A percentile compares a stretch with the other conserved stretches of the same genome.
Conservation (phyloP, 2,329 filamentous ascomycete species). For the Calonectria pseudoreteaudii region DNA sequence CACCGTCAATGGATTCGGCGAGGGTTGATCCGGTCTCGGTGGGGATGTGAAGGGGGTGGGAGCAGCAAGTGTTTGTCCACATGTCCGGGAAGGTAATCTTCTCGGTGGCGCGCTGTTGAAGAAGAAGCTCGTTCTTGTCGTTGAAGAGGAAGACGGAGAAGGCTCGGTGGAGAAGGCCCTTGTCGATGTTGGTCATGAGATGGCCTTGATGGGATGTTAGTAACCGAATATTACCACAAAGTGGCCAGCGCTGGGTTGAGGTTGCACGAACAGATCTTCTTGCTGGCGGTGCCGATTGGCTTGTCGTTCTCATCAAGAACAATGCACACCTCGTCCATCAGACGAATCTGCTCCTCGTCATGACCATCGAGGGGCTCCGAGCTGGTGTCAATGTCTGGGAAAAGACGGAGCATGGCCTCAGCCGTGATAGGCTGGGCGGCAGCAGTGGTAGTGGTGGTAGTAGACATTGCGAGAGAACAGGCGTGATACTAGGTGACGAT, state of each 20-base stretch:
- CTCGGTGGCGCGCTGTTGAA: constrained; percentile 94
- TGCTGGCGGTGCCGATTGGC: constrained; percentile 95
- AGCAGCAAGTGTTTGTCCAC: constrained; percentile 99
- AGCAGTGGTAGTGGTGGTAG: constrained; percentile 58
- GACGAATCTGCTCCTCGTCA: constrained; percentile 95
- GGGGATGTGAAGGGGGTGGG: constrained; percentile 91
- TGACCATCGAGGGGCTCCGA: constrained; percentile 86
- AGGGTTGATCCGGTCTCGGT: constrained; percentile 90
- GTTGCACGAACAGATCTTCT: constrained; percentile 88
- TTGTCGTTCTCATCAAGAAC: constrained; percentile 92
- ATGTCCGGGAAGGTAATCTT: constrained; percentile 99
- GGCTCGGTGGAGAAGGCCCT: constrained; percentile 93
- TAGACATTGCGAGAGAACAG: constrained; percentile 44
- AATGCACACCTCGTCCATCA: constrained; percentile 99
- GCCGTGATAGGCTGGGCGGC: constrained; percentile 78
- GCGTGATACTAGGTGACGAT: background rate
- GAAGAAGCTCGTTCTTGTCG: constrained; percentile 88
- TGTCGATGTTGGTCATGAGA: constrained; percentile 98
- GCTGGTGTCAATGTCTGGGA: constrained; percentile 82
- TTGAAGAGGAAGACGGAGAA: constrained; percentile 99
- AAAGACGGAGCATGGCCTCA: constrained; percentile 86
- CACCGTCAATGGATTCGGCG: constrained; percentile 82
- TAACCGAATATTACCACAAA: background rate
- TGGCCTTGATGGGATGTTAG: constrained; percentile 72
- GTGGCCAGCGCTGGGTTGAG: background rate